Evolutionary conservation across 2,329 filamentous ascomycete genomes (phyloP).

Genomic region (Xylaria sp.): DNA sequence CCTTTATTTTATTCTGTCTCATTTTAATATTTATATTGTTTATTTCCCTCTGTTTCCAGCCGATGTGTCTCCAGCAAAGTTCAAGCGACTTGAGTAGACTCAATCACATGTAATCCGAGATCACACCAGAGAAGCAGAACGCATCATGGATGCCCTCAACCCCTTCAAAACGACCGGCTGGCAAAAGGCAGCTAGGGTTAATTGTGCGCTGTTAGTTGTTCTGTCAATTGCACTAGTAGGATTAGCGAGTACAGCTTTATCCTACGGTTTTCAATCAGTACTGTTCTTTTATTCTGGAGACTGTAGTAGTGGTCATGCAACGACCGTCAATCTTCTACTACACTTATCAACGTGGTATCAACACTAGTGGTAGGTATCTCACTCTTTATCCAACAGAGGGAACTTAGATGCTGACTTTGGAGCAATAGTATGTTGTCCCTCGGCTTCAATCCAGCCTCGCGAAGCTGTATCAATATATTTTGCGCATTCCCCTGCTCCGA

Average conservation of each 20-base stretch:
- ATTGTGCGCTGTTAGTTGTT: neutral
- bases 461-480: no score
- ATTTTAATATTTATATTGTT: no score
- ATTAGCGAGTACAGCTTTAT: neutral
- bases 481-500: no score
- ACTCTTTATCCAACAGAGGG: neutral
- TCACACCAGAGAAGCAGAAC: no score
- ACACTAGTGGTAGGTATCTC: conserved; percentile 24
- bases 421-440: no score
- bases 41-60: no score
- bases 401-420: no score
- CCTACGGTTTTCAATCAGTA: neutral
- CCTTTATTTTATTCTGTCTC: no score
- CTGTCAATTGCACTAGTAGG: neutral
- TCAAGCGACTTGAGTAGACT: no score
- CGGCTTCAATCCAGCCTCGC: no score
- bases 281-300: conserved; percentile 35
- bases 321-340: conserved; percentile 30
- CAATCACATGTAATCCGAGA: no score
- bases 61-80: no score
- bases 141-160: neutral
- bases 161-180: neutral
- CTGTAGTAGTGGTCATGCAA: conserved; percentile 32
- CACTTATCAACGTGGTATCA: conserved; percentile 32
- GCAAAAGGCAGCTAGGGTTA: neutral